Conservation (phyloP, 2,329 filamentous ascomycete genomes). For the Trichoderma atroviride region DNA sequence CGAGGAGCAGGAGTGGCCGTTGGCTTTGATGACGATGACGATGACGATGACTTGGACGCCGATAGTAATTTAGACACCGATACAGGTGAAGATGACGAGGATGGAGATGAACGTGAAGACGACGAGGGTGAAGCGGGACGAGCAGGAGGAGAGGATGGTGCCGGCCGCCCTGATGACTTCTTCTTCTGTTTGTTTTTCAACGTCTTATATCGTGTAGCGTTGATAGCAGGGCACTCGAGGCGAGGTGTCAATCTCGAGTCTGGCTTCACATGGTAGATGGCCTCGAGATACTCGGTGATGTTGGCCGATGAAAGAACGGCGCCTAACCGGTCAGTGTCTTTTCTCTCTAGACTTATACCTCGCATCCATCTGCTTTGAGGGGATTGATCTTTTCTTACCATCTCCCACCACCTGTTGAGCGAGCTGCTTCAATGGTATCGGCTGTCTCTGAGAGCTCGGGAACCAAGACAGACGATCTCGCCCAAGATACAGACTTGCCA, state of each 20-base stretch:
- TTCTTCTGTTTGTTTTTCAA: slow-evolving; percentile 25
- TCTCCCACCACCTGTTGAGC: background rate
- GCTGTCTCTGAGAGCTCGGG: background rate
- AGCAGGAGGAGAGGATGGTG: slow-evolving; percentile 4
- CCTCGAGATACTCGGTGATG: slow-evolving; percentile 32
- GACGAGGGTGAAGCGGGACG: background rate
- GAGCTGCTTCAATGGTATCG: slow-evolving; percentile 13
- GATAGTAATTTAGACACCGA: background rate
- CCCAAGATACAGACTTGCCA: slow-evolving; percentile 24
- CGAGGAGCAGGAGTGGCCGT: background rate
- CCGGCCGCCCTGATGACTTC: background rate
- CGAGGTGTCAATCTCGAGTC: slow-evolving; percentile 25
- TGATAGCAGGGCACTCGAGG: slow-evolving; percentile 33
- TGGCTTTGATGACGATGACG: background rate
- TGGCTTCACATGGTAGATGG: slow-evolving; percentile 34
- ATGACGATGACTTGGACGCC: background rate
- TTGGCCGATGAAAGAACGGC: slow-evolving; percentile 12
- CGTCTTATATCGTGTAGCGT: slow-evolving; percentile 31
- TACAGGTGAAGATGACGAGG: background rate
- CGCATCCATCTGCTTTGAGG: background rate
- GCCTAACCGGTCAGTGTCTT: background rate
- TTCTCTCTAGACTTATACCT: background rate
- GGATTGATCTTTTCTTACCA: slow-evolving; percentile 1
- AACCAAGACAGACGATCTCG: slow-evolving; percentile 11
- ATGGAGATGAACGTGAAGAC: background rate